Conservation (phyloP, 108 stramenopile genomes). For the Discostella pseudostelligera region DNA sequence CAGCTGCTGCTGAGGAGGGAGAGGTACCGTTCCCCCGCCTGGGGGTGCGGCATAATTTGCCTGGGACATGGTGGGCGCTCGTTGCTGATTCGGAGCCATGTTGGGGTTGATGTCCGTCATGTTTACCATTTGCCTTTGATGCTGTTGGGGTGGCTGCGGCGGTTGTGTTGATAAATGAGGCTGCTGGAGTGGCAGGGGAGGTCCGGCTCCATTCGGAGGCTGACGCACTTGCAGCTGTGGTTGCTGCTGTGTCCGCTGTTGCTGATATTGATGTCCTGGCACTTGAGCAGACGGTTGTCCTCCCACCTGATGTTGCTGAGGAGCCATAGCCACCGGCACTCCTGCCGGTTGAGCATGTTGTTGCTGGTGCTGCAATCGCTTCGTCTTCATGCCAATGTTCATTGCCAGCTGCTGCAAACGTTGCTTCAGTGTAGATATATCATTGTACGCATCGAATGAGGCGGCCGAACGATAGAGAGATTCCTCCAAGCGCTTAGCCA, state of each 20-base stretch:
- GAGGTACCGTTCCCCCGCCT: slow-evolving; percentile 21
- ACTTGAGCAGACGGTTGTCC: slow-evolving; percentile 12
- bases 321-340: slow-evolving; percentile 3
- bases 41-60: slow-evolving; percentile 43
- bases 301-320: slow-evolving; percentile 21
- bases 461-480: slow-evolving; percentile 88
- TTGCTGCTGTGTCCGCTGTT: slow-evolving; percentile 46
- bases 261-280: slow-evolving; percentile 31
- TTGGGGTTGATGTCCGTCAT: slow-evolving; percentile 82
- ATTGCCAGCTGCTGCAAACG: slow-evolving; percentile 92
- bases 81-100: slow-evolving; percentile 44
- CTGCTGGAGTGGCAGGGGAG: slow-evolving; percentile 39
- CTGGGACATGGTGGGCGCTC: slow-evolving; percentile 37
- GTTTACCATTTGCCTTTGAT: slow-evolving; percentile 71
- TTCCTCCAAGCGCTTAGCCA: slow-evolving; percentile 95
- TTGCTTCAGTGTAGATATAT: slow-evolving; percentile 87
- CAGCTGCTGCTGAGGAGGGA: slow-evolving; percentile 25
- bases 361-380: slow-evolving; percentile 66
- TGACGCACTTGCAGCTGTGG: slow-evolving; percentile 42
- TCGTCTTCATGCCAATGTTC: slow-evolving; percentile 88
- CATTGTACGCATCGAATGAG: slow-evolving; percentile 90
- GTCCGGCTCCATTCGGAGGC: slow-evolving; percentile 21
- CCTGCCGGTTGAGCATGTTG: slow-evolving; percentile 17
- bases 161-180: slow-evolving; percentile 54
- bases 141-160: slow-evolving; percentile 43